A percentile compares a stretch with the other conserved stretches of the same genome.
These are phyloP conservation scores for Lentinula guzmanii DNA, from an alignment of 768 basidiomycete species.

Conservation along the genomic window DNA sequence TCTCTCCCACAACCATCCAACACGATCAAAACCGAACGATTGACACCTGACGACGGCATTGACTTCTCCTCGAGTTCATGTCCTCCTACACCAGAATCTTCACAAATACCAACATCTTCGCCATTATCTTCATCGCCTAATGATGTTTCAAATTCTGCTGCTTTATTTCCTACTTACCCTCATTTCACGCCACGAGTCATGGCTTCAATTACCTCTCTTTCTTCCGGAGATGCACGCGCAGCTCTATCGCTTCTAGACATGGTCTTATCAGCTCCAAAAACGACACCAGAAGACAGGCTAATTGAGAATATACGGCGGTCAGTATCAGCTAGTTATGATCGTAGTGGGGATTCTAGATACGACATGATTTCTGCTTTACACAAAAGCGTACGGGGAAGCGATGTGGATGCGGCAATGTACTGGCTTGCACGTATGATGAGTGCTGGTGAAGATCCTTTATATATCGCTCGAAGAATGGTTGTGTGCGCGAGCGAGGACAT, in stretches of 20 bases:
- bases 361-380: slow-evolving; percentile 84
- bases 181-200: slow-evolving; percentile 44
- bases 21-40: not conserved
- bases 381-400: slow-evolving; percentile 74
- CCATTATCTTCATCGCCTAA: not conserved
- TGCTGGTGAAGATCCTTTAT: slow-evolving; percentile 78
- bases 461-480: slow-evolving; percentile 65
- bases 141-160: slow-evolving; percentile 8
- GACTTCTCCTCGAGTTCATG: not conserved
- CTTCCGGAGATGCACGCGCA: slow-evolving; percentile 68
- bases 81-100: not conserved
- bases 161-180: slow-evolving; percentile 13
- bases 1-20: not conserved
- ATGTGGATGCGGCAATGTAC: slow-evolving; percentile 76
- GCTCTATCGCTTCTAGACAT: slow-evolving; percentile 77
- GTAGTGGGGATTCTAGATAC: slow-evolving; percentile 69
- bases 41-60: not conserved
- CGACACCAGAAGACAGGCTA: slow-evolving; percentile 39
- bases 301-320: slow-evolving; percentile 56
- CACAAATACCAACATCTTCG: slow-evolving; percentile 10
- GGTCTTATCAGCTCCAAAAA: slow-evolving; percentile 39
- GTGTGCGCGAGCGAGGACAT: slow-evolving; percentile 86
- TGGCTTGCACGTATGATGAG: slow-evolving; percentile 84
- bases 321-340: slow-evolving; percentile 64
- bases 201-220: slow-evolving; percentile 43